Conservation (phyloP, 495 filamentous ascomycete genomes). For the Friedmanniomyces simplex region DNA sequence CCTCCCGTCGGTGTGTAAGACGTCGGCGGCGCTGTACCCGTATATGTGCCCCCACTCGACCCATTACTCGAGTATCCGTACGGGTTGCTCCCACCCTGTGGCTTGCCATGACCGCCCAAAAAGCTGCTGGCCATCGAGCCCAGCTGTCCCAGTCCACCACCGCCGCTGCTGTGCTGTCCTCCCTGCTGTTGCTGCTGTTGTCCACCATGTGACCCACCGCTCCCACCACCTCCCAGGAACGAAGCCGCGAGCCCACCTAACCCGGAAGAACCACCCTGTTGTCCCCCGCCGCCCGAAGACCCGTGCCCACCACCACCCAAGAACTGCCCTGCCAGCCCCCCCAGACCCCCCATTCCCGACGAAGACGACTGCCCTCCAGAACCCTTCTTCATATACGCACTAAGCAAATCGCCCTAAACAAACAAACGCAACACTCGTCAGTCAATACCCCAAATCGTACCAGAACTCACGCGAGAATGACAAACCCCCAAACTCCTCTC, state of each 20-base stretch:
- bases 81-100: conserved; percentile 4
- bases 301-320: conserved; percentile 29
- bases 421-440: background rate
- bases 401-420: conserved; percentile 30
- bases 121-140: conserved; percentile 17
- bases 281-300: conserved; percentile 11
- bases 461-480: background rate
- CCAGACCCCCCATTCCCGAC: conserved; percentile 25
- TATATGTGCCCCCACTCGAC: conserved; percentile 5
- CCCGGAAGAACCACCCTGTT: conserved; percentile 8
- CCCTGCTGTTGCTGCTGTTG: conserved; percentile 23
- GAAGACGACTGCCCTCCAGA: conserved; percentile 10
- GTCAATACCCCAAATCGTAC: background rate
- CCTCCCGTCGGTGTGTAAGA: background rate
- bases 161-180: background rate
- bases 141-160: conserved; percentile 18
- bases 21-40: conserved; percentile 10
- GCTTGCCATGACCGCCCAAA: conserved; percentile 19
- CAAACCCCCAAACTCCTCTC: conserved; percentile 31
- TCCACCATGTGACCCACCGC: conserved; percentile 21
- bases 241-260: conserved; percentile 30
- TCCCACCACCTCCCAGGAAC: conserved; percentile 33
- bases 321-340: conserved; percentile 28
- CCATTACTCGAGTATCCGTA: conserved; percentile 14
- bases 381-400: conserved; percentile 24